These are phyloP conservation scores for Hordeum pubiflorum DNA, from an alignment of 202 grass and related monocot genomes.

Conservation along the genomic window DNA sequence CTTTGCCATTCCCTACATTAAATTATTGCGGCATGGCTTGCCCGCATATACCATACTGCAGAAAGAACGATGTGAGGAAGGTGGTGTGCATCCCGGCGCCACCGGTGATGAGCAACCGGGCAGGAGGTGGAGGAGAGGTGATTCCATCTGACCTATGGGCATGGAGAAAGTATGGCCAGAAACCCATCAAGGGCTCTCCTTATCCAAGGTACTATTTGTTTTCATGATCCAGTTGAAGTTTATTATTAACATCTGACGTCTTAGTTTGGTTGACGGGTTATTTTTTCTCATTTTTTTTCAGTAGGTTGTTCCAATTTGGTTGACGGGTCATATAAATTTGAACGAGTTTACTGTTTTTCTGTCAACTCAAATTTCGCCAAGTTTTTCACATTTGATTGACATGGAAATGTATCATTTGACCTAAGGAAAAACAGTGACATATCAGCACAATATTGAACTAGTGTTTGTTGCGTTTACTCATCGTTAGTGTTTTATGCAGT, in stretches of 20 bases:
- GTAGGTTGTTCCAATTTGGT: not conserved
- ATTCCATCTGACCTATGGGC: slow-evolving; percentile 89
- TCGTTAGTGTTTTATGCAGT: not conserved
- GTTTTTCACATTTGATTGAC: not conserved
- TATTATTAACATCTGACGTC: slow-evolving; percentile 12
- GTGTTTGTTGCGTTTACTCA: not conserved
- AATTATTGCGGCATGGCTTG: not conserved
- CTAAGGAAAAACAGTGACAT: not conserved
- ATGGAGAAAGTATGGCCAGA: slow-evolving; percentile 90
- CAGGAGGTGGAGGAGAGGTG: slow-evolving; percentile 60
- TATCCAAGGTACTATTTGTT: slow-evolving; percentile 48
- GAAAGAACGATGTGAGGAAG: slow-evolving; percentile 73
- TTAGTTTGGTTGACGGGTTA: slow-evolving; percentile 4
- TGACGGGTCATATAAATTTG: not conserved
- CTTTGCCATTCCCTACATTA: not conserved
- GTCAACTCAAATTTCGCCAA: not conserved
- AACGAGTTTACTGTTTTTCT: not conserved
- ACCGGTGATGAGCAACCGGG: slow-evolving; percentile 22
- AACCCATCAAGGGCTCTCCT: slow-evolving; percentile 85
- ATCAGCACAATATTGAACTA: not conserved
- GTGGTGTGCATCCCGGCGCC: slow-evolving; percentile 83
- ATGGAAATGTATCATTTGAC: not conserved
- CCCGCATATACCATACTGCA: not conserved
- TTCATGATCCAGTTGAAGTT: not conserved
- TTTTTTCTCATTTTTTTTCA: no score